A percentile compares a stretch with the other conserved stretches of the same genome.
phyloP scores from a whole-genome alignment of 768 basidiomycete genomes.

The Naganishia onofrii region DNA sequence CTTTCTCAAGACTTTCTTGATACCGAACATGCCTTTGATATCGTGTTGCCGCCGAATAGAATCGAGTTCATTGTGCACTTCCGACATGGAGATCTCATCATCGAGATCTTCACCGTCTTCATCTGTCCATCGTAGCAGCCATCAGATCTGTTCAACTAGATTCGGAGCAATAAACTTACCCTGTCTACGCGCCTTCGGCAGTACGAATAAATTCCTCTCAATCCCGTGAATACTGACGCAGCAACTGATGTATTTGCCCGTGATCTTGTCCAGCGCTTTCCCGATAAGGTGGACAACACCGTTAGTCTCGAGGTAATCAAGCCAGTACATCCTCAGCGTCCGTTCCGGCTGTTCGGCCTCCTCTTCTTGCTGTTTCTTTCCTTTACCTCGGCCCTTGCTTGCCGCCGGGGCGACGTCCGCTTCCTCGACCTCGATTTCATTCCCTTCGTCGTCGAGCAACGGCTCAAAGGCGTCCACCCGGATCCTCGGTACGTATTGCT shows the following conservation, averaged over 20 bases:
- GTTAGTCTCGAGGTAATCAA: constrained; percentile 81
- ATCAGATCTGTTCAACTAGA: background rate
- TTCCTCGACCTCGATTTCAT: constrained; percentile 28
- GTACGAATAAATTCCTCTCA: constrained; percentile 83
- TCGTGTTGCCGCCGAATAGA: constrained; percentile 67
- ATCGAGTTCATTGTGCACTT: constrained; percentile 82
- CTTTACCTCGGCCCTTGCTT: background rate
- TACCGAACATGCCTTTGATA: constrained; percentile 68
- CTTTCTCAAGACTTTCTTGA: constrained; percentile 79
- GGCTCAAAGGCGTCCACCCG: constrained; percentile 40
- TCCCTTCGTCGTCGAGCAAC: constrained; percentile 30
- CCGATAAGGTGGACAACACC: constrained; percentile 86
- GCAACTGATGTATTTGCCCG: constrained; percentile 65
- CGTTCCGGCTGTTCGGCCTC: constrained; percentile 63
- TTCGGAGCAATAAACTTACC: constrained; percentile 47
- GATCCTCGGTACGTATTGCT: constrained; percentile 30
- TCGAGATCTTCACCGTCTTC: constrained; percentile 67
- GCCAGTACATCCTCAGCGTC: constrained; percentile 87
- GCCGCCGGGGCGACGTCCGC: constrained; percentile 14
- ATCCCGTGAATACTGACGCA: constrained; percentile 81
- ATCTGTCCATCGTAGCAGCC: constrained; percentile 47
- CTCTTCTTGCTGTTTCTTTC: constrained; percentile 56
- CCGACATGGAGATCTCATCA: constrained; percentile 64
- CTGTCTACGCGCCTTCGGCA: constrained; percentile 69
- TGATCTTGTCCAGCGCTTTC: constrained; percentile 77